Percentiles rank a stretch among this genome's conserved stretches.
Conservation (phyloP, 495 filamentous ascomycete genomes). For the Penicilliopsis zonata region DNA sequence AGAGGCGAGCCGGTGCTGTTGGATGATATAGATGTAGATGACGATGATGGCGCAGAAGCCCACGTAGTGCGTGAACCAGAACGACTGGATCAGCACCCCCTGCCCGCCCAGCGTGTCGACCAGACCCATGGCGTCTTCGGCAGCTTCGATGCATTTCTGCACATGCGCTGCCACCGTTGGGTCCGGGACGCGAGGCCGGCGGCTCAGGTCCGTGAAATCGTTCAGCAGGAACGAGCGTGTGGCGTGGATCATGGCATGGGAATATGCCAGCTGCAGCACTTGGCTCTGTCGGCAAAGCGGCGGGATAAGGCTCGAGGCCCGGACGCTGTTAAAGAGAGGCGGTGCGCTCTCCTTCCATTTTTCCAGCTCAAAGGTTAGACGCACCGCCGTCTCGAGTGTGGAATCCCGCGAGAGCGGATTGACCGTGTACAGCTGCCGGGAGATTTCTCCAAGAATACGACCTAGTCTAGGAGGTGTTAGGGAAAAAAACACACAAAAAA, state of each 20-base stretch:
- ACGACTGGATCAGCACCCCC: conserved; percentile 25
- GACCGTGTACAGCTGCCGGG: conserved; percentile 36
- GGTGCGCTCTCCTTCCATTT: conserved; percentile 31
- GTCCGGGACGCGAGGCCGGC: conserved; percentile 18
- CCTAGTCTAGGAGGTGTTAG: conserved; percentile 25
- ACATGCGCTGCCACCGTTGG: conserved; percentile 22
- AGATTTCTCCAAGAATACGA: conserved; percentile 32
- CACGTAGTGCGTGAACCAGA: conserved; percentile 44
- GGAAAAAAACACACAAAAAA: too few species aligned
- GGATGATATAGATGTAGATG: conserved; percentile 43
- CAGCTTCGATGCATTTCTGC: conserved; percentile 31
- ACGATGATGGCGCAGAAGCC: conserved; percentile 43
- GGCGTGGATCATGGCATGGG: conserved; percentile 41
- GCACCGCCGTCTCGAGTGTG: conserved; percentile 25
- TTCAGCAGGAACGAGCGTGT: conserved; percentile 44
- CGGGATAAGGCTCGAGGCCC: conserved; percentile 33
- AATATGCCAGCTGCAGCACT: conserved; percentile 40
- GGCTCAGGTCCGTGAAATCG: conserved; percentile 35
- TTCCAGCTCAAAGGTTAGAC: conserved; percentile 23
- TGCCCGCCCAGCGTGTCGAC: conserved; percentile 27
- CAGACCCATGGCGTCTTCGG: conserved; percentile 26
- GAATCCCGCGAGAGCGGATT: conserved; percentile 26
- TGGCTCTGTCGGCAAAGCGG: conserved; percentile 42
- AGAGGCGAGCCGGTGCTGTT: conserved; percentile 27
- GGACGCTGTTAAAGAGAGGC: conserved; percentile 31